Base-by-base conservation (phyloP, 2,329 filamentous ascomycete species). In the Exophiala oligosperma region DNA sequence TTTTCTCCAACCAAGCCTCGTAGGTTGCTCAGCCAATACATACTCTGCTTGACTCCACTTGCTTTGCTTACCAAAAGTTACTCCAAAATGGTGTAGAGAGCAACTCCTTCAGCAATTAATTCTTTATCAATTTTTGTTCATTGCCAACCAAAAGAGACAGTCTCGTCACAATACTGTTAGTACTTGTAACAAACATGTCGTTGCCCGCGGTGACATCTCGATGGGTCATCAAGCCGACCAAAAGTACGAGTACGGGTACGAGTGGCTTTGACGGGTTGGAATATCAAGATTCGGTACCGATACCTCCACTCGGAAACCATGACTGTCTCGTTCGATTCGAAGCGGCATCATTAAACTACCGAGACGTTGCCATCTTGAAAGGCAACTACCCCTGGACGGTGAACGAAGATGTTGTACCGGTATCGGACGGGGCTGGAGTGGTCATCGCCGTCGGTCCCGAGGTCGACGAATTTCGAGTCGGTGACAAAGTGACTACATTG, bases 251-350 rank as follows among this genome's bases (percentile, higher is more conserved):
- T 17, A 17, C 17, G 17, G 17, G 17, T 17, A 17, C 17, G 17
- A 17, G 32, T 48, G 23, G 46, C n/a, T 47, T 47, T 9, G 23
- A n/a, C n/a, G 46, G 46, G 9, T 11, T 48, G 7, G 14, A 43
- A 23, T 17, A 43, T 43, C 40, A 51, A 17, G 26, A 32, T 7
- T 35, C 26, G n/a, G 23, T 17, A 4, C 49, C 49, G 12, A 35
- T 90, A 2, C 84, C 87, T 12, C 73, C 83, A 63, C 68, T 87
- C 1, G 87, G 87, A 49, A 87, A 90, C 54, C 82, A 82, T 61
- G 84, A 92, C 23, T 87, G 91, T 3, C 79, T 92, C 35, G 84
- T 92, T 66, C 88, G 86, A 71, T 77, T 81, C 1, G 66, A 75
- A 7, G 77, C 74, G 3, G 78, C 74, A 1, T 76, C 76, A 8